Evolutionary conservation across 352 stramenopile genomes (phyloP).

Genomic region (Pythium catenulatum): DNA sequence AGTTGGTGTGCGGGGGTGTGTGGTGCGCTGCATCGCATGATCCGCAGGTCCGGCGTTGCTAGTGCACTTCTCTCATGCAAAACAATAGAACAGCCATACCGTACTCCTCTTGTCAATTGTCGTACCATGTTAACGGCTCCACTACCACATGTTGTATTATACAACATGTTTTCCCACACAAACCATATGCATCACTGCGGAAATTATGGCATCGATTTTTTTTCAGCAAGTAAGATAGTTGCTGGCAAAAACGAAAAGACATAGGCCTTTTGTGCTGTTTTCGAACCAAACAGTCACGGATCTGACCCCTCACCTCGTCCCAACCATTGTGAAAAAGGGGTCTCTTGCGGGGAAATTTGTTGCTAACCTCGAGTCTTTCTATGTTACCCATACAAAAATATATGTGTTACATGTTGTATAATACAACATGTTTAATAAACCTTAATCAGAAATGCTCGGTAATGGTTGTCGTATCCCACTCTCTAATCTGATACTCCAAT

Average conservation of each 20-base stretch:
- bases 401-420: constrained; percentile 28
- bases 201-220: background rate
- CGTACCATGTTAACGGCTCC: background rate
- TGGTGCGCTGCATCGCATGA: too few relatives aligned
- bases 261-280: too few relatives aligned
- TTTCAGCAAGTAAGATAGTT: background rate
- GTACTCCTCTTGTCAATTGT: too few relatives aligned
- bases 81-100: too few relatives aligned
- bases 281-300: background rate
- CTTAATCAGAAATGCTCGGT: too few relatives aligned
- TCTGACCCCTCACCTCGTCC: background rate
- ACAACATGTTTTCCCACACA: constrained; percentile 24
- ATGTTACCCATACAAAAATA: constrained; percentile 15
- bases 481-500: too few relatives aligned
- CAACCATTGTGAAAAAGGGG: background rate
- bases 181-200: constrained; percentile 23
- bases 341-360: constrained; percentile 18
- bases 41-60: too few relatives aligned
- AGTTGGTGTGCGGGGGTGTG: too few relatives aligned
- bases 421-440: constrained; percentile 27
- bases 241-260: background rate
- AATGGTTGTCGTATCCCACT: too few relatives aligned
- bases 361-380: constrained; percentile 33
- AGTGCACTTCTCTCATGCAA: too few relatives aligned
- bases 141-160: constrained; percentile 14